Evolutionary conservation across 345 rosid genomes (phyloP).

Genomic region (Luvunga scandens): DNA sequence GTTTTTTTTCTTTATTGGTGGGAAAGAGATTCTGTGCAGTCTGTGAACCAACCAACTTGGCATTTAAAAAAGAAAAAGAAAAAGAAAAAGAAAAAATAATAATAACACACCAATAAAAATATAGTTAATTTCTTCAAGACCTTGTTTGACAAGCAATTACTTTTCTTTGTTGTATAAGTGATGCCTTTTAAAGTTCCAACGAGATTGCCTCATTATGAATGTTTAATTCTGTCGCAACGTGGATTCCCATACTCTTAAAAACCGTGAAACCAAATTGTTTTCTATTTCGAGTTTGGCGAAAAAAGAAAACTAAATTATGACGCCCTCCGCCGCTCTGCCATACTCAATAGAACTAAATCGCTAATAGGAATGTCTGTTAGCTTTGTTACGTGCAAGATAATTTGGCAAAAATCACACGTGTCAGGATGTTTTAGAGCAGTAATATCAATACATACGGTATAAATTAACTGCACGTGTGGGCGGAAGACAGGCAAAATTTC

Average conservation of each 20-base stretch:
- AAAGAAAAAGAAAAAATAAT: background rate
- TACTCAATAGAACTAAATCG: background rate
- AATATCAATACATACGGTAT: background rate
- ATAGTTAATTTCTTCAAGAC: constrained; percentile 13
- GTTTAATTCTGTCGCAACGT: background rate
- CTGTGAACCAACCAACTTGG: constrained; percentile 21
- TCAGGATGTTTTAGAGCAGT: background rate
- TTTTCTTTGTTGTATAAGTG: background rate
- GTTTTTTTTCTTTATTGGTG: background rate
- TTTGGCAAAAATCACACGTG: background rate
- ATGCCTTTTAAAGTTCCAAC: constrained; percentile 13
- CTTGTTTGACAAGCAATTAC: constrained; percentile 17
- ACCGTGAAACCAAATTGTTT: background rate
- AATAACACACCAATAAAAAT: background rate
- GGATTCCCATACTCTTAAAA: background rate
- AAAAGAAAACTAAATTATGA: background rate
- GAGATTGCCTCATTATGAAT: background rate
- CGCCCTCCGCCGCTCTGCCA: background rate
- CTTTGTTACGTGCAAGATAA: background rate
- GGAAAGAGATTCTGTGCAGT: constrained; percentile 2
- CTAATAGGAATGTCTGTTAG: background rate
- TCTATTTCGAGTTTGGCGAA: background rate
- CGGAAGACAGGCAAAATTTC: background rate
- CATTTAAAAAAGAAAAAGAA: constrained; percentile 5
- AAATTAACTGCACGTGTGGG: constrained; percentile 13